Conservation (phyloP, 140 eudicot genomes). For the Oenanthe javanica region DNA sequence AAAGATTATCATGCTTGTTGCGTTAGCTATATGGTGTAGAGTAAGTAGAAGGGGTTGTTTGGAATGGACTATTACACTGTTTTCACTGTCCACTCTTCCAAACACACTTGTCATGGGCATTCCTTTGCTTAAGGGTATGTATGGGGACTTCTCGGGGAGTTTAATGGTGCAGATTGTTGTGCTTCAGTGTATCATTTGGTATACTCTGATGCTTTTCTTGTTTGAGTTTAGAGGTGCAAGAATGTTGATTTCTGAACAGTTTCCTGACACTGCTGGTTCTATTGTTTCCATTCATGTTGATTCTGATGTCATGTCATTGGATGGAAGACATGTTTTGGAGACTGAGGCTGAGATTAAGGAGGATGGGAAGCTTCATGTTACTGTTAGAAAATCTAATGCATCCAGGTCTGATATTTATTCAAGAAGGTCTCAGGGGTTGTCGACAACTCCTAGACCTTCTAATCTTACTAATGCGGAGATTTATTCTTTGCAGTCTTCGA, state of each 20-base stretch:
- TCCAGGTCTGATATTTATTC: conserved; percentile 83
- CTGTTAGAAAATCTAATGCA: conserved; percentile 72
- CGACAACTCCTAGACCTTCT: conserved; percentile 74
- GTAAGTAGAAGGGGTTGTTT: conserved; percentile 45
- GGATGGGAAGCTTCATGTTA: conserved; percentile 80
- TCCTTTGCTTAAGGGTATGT: conserved; percentile 86
- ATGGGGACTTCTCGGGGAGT: conserved; percentile 71
- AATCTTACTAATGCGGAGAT: conserved; percentile 91
- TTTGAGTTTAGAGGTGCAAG: conserved; percentile 85
- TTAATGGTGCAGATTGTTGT: conserved; percentile 93
- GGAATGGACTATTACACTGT: conserved; percentile 84
- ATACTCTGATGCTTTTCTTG: conserved; percentile 82
- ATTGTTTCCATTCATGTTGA: conserved; percentile 84
- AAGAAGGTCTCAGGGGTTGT: conserved; percentile 64
- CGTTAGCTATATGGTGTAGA: conserved; percentile 53
- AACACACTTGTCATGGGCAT: conserved; percentile 93
- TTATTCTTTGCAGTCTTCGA: conserved; percentile 73
- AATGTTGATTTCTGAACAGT: conserved; percentile 75
- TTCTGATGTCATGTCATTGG: conserved; percentile 82
- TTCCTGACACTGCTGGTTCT: conserved; percentile 76
- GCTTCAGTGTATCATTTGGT: conserved; percentile 89
- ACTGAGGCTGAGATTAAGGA: conserved; percentile 81
- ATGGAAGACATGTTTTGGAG: conserved; percentile 66
- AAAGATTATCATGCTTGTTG: conserved; percentile 52
- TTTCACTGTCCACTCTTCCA: conserved; percentile 79